Percentiles rank a stretch among this genome's conserved stretches.
phyloP scores from a whole-genome alignment of 2,329 filamentous ascomycete species.

The Aureobasidium leucospermi region DNA sequence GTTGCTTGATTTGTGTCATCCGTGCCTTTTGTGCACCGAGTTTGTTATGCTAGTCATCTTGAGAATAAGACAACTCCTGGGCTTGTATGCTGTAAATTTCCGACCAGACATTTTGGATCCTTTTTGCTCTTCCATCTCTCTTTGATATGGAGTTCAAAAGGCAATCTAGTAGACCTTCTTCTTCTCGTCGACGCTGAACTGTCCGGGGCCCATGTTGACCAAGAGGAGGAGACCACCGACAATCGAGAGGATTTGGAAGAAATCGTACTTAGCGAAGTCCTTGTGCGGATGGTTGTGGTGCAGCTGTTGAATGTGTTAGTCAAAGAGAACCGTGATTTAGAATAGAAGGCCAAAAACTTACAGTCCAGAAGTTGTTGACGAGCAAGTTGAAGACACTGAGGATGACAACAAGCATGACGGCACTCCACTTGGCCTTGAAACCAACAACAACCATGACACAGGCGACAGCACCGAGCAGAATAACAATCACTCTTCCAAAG shows the following conservation, averaged over 20 bases:
- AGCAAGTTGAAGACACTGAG: constrained; percentile 93
- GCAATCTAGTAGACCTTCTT: constrained; percentile 88
- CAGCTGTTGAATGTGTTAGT: constrained; percentile 50
- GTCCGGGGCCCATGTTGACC: constrained; percentile 96
- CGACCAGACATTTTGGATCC: not conserved
- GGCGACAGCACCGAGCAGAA: constrained; percentile 75
- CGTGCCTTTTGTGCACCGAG: no score
- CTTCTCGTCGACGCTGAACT: constrained; percentile 99
- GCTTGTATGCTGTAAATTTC: not conserved
- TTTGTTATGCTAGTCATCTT: no score
- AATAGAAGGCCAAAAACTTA: constrained; percentile 42
- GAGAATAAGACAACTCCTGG: not conserved
- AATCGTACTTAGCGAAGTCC: constrained; percentile 99
- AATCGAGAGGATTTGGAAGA: constrained; percentile 99
- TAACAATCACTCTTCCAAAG: constrained; percentile 78
- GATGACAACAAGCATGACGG: constrained; percentile 88
- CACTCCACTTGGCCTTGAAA: constrained; percentile 99
- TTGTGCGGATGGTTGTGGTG: constrained; percentile 98
- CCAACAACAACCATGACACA: constrained; percentile 98
- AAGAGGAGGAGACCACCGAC: constrained; percentile 92
- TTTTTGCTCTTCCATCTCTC: not conserved
- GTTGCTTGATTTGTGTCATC: no score
- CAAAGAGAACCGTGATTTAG: not conserved
- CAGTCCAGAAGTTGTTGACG: constrained; percentile 99
- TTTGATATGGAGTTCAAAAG: not conserved